Conservation (phyloP, 176 grass and related monocot genomes). For the Themeda triandra region DNA sequence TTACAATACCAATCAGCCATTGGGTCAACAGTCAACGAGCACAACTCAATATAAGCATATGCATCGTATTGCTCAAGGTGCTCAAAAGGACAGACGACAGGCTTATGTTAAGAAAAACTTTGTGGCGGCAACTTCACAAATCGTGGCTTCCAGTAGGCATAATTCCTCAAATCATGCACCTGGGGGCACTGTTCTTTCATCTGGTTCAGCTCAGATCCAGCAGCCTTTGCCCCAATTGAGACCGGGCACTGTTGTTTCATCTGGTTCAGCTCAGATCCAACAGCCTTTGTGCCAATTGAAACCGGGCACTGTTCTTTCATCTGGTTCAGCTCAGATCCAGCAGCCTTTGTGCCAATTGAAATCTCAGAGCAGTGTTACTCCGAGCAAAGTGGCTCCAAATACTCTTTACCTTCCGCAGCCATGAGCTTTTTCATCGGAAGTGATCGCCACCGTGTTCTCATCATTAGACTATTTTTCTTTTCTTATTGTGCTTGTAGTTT, state of each 20-base stretch:
- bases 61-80: background rate
- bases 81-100: background rate
- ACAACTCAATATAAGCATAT: background rate
- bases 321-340: background rate
- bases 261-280: background rate
- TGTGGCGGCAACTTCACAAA: background rate
- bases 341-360: constrained; percentile 14
- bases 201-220: background rate
- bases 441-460: background rate
- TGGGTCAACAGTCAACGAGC: constrained; percentile 16
- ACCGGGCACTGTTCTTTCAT: constrained; percentile 4
- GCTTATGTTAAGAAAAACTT: background rate
- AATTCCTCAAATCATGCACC: background rate
- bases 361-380: constrained; percentile 12
- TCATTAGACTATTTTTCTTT: background rate
- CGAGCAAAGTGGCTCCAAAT: background rate
- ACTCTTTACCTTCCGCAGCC: background rate
- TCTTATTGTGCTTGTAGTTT: background rate
- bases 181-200: background rate
- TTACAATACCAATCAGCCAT: constrained; percentile 11
- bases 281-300: constrained; percentile 14
- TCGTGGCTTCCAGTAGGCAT: background rate
- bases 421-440: background rate
- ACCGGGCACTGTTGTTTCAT: background rate
- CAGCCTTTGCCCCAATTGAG: constrained; percentile 11